Evolutionary conservation across 495 filamentous ascomycete genomes (phyloP).

Genomic region (Penicillium salamii): DNA sequence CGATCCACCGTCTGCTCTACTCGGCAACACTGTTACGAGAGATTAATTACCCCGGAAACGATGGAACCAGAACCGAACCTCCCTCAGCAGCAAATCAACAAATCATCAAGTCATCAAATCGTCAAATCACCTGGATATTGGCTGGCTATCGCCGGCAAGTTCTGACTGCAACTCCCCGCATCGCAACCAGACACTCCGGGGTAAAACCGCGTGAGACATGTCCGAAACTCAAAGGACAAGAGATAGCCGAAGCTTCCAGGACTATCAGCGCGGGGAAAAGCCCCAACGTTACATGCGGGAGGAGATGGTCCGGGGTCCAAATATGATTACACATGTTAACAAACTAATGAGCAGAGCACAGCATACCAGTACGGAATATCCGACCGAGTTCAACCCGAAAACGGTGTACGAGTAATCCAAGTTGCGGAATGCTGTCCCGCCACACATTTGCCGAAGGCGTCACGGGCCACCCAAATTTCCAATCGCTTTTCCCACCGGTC

Average conservation of each 20-base stretch:
- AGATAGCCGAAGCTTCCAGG: too few species aligned
- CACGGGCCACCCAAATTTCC: background rate
- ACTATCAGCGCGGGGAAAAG: slow-evolving; percentile 17
- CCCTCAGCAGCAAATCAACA: too few species aligned
- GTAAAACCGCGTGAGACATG: slow-evolving; percentile 1
- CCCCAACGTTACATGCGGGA: slow-evolving; percentile 23
- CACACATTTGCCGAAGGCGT: background rate
- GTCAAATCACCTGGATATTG: too few species aligned
- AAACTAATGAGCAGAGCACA: too few species aligned
- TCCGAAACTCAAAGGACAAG: background rate
- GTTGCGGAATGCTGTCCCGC: background rate
- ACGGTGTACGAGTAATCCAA: background rate
- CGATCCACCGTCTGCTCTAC: slow-evolving; percentile 21
- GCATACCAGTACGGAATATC: too few species aligned
- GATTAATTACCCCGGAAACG: slow-evolving; percentile 28
- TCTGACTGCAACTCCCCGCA: background rate
- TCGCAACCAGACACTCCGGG: background rate
- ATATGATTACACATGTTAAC: background rate
- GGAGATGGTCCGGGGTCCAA: background rate
- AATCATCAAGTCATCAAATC: too few species aligned
- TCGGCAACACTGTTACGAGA: slow-evolving; percentile 22
- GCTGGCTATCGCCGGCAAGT: slow-evolving; percentile 12
- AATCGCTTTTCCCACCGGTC: too few species aligned
- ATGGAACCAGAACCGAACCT: background rate
- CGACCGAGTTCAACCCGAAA: background rate